Evolutionary conservation across 2,329 filamentous ascomycete species (phyloP), one percentile per base, ranked within the genome.

Genomic region (Ilyonectria mors-panacis): DNA sequence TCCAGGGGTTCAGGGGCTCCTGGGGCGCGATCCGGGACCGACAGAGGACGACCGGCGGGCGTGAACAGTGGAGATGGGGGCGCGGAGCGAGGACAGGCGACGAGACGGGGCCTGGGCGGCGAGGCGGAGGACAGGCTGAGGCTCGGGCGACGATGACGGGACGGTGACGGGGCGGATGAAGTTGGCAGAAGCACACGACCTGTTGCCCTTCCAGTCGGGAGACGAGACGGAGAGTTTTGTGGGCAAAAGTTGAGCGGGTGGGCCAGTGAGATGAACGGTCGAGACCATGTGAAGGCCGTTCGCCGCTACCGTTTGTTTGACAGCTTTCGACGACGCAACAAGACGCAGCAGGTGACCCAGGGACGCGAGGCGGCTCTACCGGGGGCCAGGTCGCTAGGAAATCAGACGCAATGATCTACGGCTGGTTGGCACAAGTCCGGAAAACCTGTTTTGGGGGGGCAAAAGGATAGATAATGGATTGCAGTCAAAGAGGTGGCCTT

Each of bases 141-240:
- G 39, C 56, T 60, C 56, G 35, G 57, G 19, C 57, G 48, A 50
- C n/a, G 59, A 59, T 19, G 57, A 65, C 39, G 47, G 55, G 53
- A 57, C n/a, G 54, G 19, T n/a, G 53, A 69, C 44, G 64, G 64
- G 50, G 63, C 39, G 65, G 51, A 63, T 71, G 72, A 71, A 69
- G 73, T 70, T 69, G 67, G 56, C 59, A 66, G 70, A 70, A 72
- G 79, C 80, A 82, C 80, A 80, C 80, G 80, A 82, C 78, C 78
- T 79, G 67, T 81, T 82, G 66, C 80, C 79, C 68, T 79, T 80
- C 76, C 74, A 70, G 78, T 75, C 66, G 60, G 45, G 55, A 59
- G 61, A 70, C 48, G 30, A 57, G 71, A 68, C 60, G 57, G 55
- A 68, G 66, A 60, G 67, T 73, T 76, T 73, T 75, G 75, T 74